Evolutionary conservation across 2,329 filamentous ascomycete genomes (phyloP).

Genomic region (Penicillium decumbens): DNA sequence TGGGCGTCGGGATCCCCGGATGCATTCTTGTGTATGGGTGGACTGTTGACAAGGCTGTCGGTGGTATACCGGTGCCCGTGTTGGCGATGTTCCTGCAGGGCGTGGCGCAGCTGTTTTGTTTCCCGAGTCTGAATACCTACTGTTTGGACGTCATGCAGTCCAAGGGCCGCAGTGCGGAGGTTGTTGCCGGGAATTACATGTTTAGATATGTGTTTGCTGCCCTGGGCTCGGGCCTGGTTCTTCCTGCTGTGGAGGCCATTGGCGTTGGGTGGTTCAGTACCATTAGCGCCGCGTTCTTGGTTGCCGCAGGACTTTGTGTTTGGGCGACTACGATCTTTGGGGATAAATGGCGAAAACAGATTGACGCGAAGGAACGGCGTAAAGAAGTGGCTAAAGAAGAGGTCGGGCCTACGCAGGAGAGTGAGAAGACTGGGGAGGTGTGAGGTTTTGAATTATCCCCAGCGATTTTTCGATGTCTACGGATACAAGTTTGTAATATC

Average conservation of each 20-base stretch:
- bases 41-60: constrained; percentile 53
- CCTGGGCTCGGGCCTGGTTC: constrained; percentile 63
- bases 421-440: constrained; percentile 5
- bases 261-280: constrained; percentile 80
- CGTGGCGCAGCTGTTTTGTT: constrained; percentile 69
- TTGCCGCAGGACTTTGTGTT: constrained; percentile 44
- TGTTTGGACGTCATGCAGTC: constrained; percentile 75
- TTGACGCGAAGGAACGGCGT: constrained; percentile 47
- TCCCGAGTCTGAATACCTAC: constrained; percentile 72
- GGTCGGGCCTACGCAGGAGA: neutral
- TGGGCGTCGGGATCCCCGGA: constrained; percentile 55
- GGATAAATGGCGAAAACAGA: constrained; percentile 48
- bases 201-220: constrained; percentile 71
- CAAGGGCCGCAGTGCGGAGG: constrained; percentile 59
- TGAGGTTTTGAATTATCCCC: neutral
- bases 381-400: constrained; percentile 28
- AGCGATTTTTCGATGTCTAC: neutral
- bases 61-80: constrained; percentile 58
- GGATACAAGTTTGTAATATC: neutral
- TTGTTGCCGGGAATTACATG: constrained; percentile 76
- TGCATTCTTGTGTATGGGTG: constrained; percentile 68
- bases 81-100: constrained; percentile 71
- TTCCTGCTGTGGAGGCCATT: constrained; percentile 68
- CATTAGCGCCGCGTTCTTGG: constrained; percentile 57
- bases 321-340: constrained; percentile 51